Conservation (phyloP, 306 rosid genomes). For the Glycine soja region DNA sequence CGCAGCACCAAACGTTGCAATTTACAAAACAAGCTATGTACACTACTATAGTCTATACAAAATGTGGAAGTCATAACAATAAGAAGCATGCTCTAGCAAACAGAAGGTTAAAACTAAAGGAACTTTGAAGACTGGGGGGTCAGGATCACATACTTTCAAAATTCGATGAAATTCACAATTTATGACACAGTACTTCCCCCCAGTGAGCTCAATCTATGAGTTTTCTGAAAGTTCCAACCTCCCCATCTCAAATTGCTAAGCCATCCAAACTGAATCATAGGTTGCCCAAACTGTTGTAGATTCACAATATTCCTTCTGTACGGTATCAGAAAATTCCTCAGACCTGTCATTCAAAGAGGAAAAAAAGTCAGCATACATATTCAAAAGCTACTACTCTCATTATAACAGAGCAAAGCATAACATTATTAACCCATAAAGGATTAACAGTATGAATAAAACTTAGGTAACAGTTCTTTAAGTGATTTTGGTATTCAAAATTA, state of each 20-base stretch:
- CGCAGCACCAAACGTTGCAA: neutral
- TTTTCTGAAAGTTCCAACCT: slow-evolving; percentile 57
- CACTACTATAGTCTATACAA: slow-evolving; percentile 32
- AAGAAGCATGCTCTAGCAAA: slow-evolving; percentile 22
- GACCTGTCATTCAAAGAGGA: slow-evolving; percentile 62
- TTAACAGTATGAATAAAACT: neutral
- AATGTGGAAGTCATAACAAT: neutral
- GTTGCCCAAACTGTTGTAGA: slow-evolving; percentile 58
- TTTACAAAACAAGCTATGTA: slow-evolving; percentile 30
- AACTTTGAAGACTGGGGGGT: neutral
- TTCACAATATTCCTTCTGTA: slow-evolving; percentile 68
- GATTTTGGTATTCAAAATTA: neutral
- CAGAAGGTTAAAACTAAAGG: neutral
- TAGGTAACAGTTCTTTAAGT: neutral
- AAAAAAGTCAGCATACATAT: slow-evolving; percentile 34
- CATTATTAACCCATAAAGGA: neutral
- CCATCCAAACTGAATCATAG: slow-evolving; percentile 82
- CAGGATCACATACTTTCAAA: neutral
- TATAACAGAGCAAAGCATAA: slow-evolving; percentile 12
- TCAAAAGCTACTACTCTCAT: slow-evolving; percentile 20
- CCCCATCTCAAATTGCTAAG: slow-evolving; percentile 76
- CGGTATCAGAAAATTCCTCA: slow-evolving; percentile 80
- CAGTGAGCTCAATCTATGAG: slow-evolving; percentile 29
- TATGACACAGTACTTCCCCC: neutral
- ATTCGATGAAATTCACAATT: neutral